Evolutionary conservation across 2,329 filamentous ascomycete species (phyloP), one percentile per base, ranked within the genome.

Genomic region (Paecilomyces formosus): DNA sequence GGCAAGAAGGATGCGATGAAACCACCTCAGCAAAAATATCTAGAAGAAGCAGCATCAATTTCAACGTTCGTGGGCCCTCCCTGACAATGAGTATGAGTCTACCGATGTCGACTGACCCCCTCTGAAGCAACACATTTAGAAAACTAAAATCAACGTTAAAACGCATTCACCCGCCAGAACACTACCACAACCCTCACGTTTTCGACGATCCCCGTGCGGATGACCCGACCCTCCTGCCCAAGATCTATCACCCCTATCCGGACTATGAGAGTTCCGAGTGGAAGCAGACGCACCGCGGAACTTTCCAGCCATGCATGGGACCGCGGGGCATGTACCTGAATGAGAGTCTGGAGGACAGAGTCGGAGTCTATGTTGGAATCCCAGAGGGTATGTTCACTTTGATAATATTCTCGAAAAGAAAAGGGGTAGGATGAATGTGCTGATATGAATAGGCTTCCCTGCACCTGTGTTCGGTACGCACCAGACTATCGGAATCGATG

Each of bases 201-300:
- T 28, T 51, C 18, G 59, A 60, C 13, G 59, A 60, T 51, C 59
- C 59, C 31, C 59, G 59, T 11, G 51, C 51, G 51, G 51, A 53
- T 4, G 51, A 30, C 11, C 28, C 51, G 51, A 15, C 22, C 15
- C 8, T 30, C 15, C 12, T 53, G 55, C 81, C 85, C 0, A 77
- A 83, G 57, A 77, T 81, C 21, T 90, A 89, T 72, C 81, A 86
- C 59, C 89, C 89, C 0, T 92, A 91, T 62, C 88, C 88, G 0
- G 76, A 83, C 15, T 90, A 91, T 74, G 88, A 89, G 66, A 82
- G 80, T 55, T 74, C 77, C 3, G 72, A 77, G 13, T 92, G 87
- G 86, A 81, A 78, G 65, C 73, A 76, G 54, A 70, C 75, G 30
- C 82, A 82, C 62, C 78, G 81, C 54, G 87, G 86, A 15, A 71